Percentiles rank a stretch among this genome's conserved stretches.
Conservation (phyloP, 1,284 basidiomycete genomes). For the Trichosporon ovoides region DNA sequence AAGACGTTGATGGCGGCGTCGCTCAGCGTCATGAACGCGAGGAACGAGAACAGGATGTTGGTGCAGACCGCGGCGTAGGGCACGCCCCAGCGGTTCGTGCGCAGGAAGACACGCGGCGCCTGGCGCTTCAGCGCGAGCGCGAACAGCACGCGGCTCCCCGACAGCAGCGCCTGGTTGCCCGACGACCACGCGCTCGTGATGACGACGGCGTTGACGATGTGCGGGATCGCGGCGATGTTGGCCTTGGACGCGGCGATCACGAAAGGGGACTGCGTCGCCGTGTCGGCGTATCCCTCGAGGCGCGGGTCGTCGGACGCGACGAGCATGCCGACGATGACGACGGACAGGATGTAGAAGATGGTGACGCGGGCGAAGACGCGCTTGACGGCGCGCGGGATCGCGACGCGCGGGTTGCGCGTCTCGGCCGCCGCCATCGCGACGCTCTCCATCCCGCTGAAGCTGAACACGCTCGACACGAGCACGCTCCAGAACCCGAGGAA, state of each 20-base stretch:
- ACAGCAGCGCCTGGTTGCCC: conserved; percentile 23
- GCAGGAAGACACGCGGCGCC: conserved; percentile 51
- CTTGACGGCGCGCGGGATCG: conserved; percentile 26
- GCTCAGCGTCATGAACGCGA: conserved; percentile 44
- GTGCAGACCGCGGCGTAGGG: conserved; percentile 39
- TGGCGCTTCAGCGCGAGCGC: conserved; percentile 51
- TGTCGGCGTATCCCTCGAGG: conserved; percentile 45
- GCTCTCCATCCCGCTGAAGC: conserved; percentile 24
- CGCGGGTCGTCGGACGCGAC: conserved; percentile 48
- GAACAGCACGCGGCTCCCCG: conserved; percentile 46
- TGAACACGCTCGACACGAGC: conserved; percentile 32
- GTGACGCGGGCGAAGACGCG: conserved; percentile 18
- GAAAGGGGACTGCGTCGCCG: conserved; percentile 66
- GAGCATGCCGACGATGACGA: conserved; percentile 61
- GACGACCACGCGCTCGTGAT: conserved; percentile 25
- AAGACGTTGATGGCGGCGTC: conserved; percentile 28
- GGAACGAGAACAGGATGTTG: conserved; percentile 32
- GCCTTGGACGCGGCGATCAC: conserved; percentile 59
- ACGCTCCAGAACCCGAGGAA: conserved; percentile 27
- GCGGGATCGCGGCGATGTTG: conserved; percentile 59
- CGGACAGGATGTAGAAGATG: conserved; percentile 57
- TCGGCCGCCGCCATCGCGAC: conserved; percentile 38
- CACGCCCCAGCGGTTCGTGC: conserved; percentile 51
- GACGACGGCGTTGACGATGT: conserved; percentile 45
- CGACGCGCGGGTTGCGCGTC: conserved; percentile 30